Evolutionary conservation across 768 basidiomycete species (phyloP).

Genomic region (Tricholoma flavovirens): DNA sequence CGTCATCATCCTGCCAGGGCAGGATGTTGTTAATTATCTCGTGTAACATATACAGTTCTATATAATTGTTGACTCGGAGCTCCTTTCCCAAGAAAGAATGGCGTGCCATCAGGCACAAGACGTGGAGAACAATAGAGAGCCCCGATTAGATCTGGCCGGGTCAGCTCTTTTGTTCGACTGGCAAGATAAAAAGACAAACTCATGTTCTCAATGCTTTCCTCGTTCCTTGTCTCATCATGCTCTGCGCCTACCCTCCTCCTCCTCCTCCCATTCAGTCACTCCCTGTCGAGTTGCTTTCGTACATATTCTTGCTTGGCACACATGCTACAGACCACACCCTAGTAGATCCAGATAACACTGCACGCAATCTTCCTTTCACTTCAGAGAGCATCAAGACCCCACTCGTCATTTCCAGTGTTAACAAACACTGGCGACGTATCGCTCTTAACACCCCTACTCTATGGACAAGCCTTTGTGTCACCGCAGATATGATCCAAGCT

Average conservation of each 20-base stretch:
- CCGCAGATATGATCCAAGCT: conserved; percentile 29
- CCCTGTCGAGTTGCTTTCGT: conserved; percentile 52
- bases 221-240: conserved; percentile 9
- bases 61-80: too few species aligned
- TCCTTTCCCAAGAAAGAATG: conserved; percentile 3
- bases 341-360: conserved; percentile 16
- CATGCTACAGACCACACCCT: conserved; percentile 22
- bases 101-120: conserved; percentile 4
- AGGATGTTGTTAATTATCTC: background rate
- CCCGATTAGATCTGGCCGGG: conserved; percentile 16
- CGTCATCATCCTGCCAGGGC: background rate
- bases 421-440: conserved; percentile 47
- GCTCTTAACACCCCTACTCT: conserved; percentile 43
- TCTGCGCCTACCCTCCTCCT: background rate
- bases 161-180: conserved; percentile 33
- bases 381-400: conserved; percentile 39
- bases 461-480: conserved; percentile 53
- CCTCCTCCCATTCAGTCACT: conserved; percentile 33
- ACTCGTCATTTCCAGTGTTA: conserved; percentile 41
- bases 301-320: conserved; percentile 47
- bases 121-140: conserved; percentile 17
- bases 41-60: too few species aligned
- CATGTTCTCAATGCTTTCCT: background rate
- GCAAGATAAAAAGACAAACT: conserved; percentile 14
- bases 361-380: conserved; percentile 26